Evolutionary conservation across 106 monocot species (phyloP), one percentile per base, ranked within the genome.

Genomic region (Triglochin maritima): DNA sequence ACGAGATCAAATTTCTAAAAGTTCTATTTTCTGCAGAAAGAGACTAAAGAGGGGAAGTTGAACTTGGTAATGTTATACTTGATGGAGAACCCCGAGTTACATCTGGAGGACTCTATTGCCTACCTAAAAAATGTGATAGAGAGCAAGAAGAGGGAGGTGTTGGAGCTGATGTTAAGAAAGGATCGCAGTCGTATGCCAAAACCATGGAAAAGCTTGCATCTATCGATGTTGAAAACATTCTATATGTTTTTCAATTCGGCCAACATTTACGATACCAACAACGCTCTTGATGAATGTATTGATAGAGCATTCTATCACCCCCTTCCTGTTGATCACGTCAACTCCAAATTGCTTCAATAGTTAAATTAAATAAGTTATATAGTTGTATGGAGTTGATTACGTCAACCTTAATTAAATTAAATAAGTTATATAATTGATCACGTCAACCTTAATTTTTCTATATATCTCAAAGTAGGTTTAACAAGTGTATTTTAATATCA

Each of bases 61-160:
- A 76, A 76, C 47, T 62, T 76, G 47, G 64, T 70, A 6, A 5
- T 43, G 3, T 15, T 70, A 56, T 54, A 67, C 43, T 9, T 63
- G 56, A 62, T 46, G 46, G 69, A 63, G 62, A 64, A 76, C n/a
- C 56, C 47, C 5, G 44, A 13, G 4, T 59, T 5, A 10, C 15
- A n/a, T 6, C 55, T 71, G 13, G 65, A 65, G n/a, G 53, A 65
- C 41, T 62, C 65, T 10, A 47, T 64, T 5, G 15, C 64, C 11
- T 6, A 44, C 14, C 3, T 65, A 49, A 70, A 50, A 44, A 52
- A 4, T 41, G 8, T 51, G n/a, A 11, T 70, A 46, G 70, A 77
- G 5, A 43, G 3, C 9, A 55, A 48, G 43, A 52, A 65, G 57
- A 77, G 50, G 49, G 54, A 70, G 46, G 41, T 75, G 29, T 61